A percentile compares a stretch with the other conserved stretches of the same genome.
Conservation (phyloP, 2,329 filamentous ascomycete species). For the Pseudofabraea citricarpa region DNA sequence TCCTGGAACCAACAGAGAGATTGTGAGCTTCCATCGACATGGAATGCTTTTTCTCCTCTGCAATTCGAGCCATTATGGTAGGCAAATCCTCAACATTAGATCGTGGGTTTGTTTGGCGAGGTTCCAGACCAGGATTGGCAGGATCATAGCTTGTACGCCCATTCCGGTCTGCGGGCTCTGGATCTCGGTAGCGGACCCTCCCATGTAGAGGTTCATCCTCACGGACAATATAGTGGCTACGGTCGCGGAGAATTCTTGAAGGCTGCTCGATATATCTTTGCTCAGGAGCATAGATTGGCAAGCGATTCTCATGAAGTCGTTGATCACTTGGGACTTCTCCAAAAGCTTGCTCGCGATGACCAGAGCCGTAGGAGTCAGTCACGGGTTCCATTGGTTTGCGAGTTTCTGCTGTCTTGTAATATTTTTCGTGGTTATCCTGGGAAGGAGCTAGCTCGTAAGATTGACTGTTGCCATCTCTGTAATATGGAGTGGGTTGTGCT, state of each 20-base stretch:
- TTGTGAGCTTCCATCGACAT: background rate
- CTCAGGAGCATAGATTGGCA: conserved; percentile 8
- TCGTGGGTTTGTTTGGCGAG: conserved; percentile 12
- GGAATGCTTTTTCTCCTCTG: background rate
- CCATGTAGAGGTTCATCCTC: conserved; percentile 14
- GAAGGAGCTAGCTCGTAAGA: conserved; percentile 19
- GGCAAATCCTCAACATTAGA: conserved; percentile 1
- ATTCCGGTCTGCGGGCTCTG: conserved; percentile 12
- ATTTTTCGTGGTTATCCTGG: conserved; percentile 26
- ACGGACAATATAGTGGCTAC: conserved; percentile 13
- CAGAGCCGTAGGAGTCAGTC: conserved; percentile 20
- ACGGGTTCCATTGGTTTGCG: conserved; percentile 6
- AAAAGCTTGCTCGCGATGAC: conserved; percentile 18
- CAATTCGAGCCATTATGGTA: background rate
- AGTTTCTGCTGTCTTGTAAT: conserved; percentile 16
- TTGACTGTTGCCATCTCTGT: background rate
- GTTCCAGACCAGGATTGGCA: conserved; percentile 7
- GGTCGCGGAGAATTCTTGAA: conserved; percentile 5
- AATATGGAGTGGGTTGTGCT: background rate
- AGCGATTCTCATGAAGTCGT: conserved; percentile 2
- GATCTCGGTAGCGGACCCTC: conserved; percentile 15
- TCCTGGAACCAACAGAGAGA: background rate
- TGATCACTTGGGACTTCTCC: conserved; percentile 7
- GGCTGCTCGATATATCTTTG: conserved; percentile 4
- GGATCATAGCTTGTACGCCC: conserved; percentile 17